Conservation (phyloP, 768 basidiomycete species). For the Calvatia gigantea region DNA sequence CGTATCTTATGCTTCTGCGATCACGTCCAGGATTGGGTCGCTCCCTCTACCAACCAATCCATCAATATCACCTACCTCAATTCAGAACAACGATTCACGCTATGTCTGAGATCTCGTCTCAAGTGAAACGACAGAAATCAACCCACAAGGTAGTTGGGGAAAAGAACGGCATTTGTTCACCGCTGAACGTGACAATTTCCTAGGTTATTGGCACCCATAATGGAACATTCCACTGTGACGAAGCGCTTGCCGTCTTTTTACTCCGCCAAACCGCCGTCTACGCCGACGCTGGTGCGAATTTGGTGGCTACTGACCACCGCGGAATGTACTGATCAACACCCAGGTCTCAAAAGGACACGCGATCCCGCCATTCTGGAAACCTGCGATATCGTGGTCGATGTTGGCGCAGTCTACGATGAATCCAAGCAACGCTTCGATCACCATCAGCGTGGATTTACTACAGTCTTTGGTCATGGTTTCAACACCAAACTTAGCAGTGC, state of each 20-base stretch:
- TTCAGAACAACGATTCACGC: conserved; percentile 3
- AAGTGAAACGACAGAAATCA: conserved; percentile 40
- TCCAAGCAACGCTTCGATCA: conserved; percentile 84
- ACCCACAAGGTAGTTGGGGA: conserved; percentile 22
- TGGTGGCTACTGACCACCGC: background rate
- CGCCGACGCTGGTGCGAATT: conserved; percentile 61
- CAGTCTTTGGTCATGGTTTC: conserved; percentile 87
- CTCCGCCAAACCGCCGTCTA: conserved; percentile 76
- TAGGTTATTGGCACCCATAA: conserved; percentile 92
- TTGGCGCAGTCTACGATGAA: conserved; percentile 89
- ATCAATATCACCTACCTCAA: background rate
- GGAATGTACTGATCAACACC: conserved; percentile 2
- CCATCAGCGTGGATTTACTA: conserved; percentile 90
- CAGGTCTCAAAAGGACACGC: conserved; percentile 69
- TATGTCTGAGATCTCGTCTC: conserved; percentile 22
- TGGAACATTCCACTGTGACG: conserved; percentile 96
- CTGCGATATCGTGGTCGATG: conserved; percentile 95
- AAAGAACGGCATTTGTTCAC: background rate
- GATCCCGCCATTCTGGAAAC: conserved; percentile 68
- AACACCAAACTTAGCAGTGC: conserved; percentile 89
- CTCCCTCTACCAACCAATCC: background rate
- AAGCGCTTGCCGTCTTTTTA: conserved; percentile 91
- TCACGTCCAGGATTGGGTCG: background rate
- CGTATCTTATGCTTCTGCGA: conserved; percentile 8
- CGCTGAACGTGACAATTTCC: background rate